A percentile compares a stretch with the other conserved stretches of the same genome.
Evolutionary conservation across 176 grass and related monocot species (phyloP).

Genomic region (Oryza longistaminata): DNA sequence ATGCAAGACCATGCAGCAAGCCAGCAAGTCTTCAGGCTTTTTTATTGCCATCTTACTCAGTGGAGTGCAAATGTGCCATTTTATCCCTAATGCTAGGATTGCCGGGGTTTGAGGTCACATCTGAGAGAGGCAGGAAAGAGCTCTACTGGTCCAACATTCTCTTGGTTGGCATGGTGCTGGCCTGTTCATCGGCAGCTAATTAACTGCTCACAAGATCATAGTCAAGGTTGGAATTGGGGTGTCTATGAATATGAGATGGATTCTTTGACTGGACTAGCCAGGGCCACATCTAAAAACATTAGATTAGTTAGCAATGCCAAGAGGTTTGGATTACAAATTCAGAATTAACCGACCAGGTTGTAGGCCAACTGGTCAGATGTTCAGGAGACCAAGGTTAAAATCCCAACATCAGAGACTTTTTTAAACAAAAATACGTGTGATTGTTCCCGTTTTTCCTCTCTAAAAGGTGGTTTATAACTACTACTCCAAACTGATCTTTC

Average conservation of each 20-base stretch:
- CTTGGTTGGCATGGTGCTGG: conserved; percentile 5
- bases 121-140: neutral
- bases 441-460: neutral
- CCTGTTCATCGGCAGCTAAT: neutral
- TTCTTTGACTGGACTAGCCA: neutral
- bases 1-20: neutral
- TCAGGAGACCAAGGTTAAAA: neutral
- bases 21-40: neutral
- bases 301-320: neutral
- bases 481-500: neutral
- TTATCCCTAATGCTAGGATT: neutral
- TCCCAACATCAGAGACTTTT: neutral
- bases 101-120: neutral
- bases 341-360: neutral
- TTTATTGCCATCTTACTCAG: neutral
- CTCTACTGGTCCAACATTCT: neutral
- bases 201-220: neutral
- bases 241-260: neutral
- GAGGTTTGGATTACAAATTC: neutral
- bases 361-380: neutral
- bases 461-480: too few species aligned
- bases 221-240: neutral
- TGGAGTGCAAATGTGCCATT: neutral
- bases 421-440: neutral
- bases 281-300: neutral